Conservation (phyloP, 2,329 filamentous ascomycete genomes). For the Fusarium sarcochroum region DNA sequence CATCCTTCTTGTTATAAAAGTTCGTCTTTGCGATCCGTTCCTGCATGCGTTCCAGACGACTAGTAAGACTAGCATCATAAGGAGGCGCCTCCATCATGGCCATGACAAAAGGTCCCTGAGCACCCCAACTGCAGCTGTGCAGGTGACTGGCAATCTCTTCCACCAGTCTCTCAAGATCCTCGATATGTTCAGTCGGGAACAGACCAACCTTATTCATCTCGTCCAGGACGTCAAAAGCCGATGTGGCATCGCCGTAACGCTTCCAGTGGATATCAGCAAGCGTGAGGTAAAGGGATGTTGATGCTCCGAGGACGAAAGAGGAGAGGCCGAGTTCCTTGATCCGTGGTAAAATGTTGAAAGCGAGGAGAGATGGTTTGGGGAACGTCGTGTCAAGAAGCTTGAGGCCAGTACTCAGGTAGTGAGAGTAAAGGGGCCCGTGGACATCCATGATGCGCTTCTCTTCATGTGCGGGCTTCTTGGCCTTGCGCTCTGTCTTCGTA, state of each 20-base stretch:
- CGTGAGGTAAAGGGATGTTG: constrained; percentile 78
- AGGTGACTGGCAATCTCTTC: constrained; percentile 52
- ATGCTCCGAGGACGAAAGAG: constrained; percentile 79
- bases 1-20: constrained; percentile 3
- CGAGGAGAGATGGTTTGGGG: constrained; percentile 68
- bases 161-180: constrained; percentile 44
- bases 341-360: constrained; percentile 73
- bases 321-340: constrained; percentile 77
- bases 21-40: constrained; percentile 17
- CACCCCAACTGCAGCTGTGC: constrained; percentile 54
- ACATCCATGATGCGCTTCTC: constrained; percentile 64
- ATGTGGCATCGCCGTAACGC: constrained; percentile 69
- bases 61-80: constrained; percentile 49
- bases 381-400: constrained; percentile 71
- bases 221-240: constrained; percentile 69
- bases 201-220: constrained; percentile 78
- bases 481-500: not conserved
- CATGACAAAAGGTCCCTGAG: constrained; percentile 57
- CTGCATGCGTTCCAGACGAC: constrained; percentile 41
- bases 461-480: too few species aligned
- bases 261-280: constrained; percentile 74
- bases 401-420: constrained; percentile 71
- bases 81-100: constrained; percentile 56
- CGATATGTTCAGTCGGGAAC: constrained; percentile 62
- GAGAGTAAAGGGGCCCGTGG: constrained; percentile 75